Evolutionary conservation across 2,329 filamentous ascomycete genomes (phyloP), one percentile per base, ranked within the genome.

Genomic region (Fusarium sp.): DNA sequence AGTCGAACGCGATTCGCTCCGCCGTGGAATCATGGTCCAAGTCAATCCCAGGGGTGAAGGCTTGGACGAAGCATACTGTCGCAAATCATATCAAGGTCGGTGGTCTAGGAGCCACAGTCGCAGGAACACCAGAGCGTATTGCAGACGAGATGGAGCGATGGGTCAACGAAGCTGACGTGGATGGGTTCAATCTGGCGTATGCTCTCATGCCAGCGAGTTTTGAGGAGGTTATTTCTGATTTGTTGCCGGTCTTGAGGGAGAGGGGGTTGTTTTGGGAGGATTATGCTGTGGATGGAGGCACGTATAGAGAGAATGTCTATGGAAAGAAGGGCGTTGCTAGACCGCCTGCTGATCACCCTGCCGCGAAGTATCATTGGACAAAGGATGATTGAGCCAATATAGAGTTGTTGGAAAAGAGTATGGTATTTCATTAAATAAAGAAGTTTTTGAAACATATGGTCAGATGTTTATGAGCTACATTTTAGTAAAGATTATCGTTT

Each of bases 61-160:
- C n/a, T n/a, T 94, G 92, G 92, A 94, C 92, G 1, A 93, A 93
- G 80, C 85, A 88, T 54, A 92, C 90, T 0, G 87, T 94, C 6
- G 92, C 90, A 0, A 86, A 93, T 75, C 89, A 92, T 69, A 88
- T 93, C 58, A 89, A 88, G 42, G 86, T 94, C 21, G 92, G 92
- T 8, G 92, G 92, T 3, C 86, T 93, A 30, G 90, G 91, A 0
- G 88, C 91, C 0, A 86, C 90, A 1, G 80, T 91, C 7, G 89
- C 93, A 0, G 92, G 92, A 0, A 93, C 90, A 0, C 83, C 92
- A 0, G 80, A 85, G 25, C 88, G 89, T 67, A 90, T 94, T 2
- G 92, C 90, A 0, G 91, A 94, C 78, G 86, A 88, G 40, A 84
- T 94, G 66, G 90, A 94, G 80, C 81, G 84, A 3, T 94, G 92